Percentiles rank a stretch among this genome's conserved stretches.
These are phyloP conservation scores for Calcarisporium arbuscula DNA, from an alignment of 2,329 filamentous ascomycete species.

Conservation along the genomic window DNA sequence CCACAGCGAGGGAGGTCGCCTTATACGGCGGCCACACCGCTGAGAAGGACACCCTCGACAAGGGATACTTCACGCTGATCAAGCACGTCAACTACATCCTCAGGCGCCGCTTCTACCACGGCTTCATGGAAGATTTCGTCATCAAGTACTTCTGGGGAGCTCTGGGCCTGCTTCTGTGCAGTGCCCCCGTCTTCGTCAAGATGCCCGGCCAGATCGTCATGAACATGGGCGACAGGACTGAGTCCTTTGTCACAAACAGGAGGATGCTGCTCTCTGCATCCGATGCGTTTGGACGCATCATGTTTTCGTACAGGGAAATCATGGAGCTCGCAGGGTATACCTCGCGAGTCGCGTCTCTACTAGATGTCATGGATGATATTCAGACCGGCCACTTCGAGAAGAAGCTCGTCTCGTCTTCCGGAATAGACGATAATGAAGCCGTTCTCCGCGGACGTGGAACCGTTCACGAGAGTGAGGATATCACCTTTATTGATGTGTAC, in stretches of 20 bases:
- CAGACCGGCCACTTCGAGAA: slow-evolving; percentile 89
- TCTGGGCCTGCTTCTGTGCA: slow-evolving; percentile 83
- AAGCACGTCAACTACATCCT: slow-evolving; percentile 98
- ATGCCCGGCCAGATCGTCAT: slow-evolving; percentile 62
- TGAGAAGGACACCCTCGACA: slow-evolving; percentile 94
- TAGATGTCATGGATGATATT: slow-evolving; percentile 94
- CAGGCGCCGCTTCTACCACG: slow-evolving; percentile 85
- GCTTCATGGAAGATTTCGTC: slow-evolving; percentile 99
- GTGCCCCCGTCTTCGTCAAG: slow-evolving; percentile 92
- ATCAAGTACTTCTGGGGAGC: slow-evolving; percentile 99
- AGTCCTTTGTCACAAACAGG: slow-evolving; percentile 87
- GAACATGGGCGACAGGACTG: slow-evolving; percentile 65
- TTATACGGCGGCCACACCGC: slow-evolving; percentile 87
- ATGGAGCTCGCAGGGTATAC: slow-evolving; percentile 95
- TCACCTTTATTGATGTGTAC: slow-evolving; percentile 77
- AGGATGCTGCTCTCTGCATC: slow-evolving; percentile 88
- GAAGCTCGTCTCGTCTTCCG: slow-evolving; percentile 85
- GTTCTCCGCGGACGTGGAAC: slow-evolving; percentile 77
- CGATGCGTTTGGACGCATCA: slow-evolving; percentile 89
- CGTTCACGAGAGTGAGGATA: slow-evolving; percentile 74
- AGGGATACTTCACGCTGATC: slow-evolving; percentile 97
- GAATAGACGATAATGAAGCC: slow-evolving; percentile 72
- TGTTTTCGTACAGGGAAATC: slow-evolving; percentile 98
- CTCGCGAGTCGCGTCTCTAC: slow-evolving; percentile 78
- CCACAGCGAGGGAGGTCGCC: slow-evolving; percentile 90